Evolutionary conservation across 2,329 filamentous ascomycete genomes (phyloP), one percentile per base, ranked within the genome.

Genomic region (Fusarium proliferatum): DNA sequence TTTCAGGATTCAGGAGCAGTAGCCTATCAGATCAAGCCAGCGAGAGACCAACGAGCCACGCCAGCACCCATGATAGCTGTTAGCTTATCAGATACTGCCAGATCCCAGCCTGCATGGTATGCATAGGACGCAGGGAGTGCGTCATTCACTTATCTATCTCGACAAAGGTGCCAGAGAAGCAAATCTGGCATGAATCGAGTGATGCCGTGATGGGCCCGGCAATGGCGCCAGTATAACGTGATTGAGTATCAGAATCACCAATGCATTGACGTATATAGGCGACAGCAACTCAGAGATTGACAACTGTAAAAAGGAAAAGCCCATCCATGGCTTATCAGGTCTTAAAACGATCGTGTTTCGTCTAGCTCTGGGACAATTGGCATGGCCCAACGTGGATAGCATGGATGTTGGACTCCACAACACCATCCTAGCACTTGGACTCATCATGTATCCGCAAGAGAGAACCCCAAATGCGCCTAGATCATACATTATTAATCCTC

Each of bases 401-500:
- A 57, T 58, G 51, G 62, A 39, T 61, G 23, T 10, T 42, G 38
- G 48, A 64, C 69, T 73, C 72, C 72, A 74, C 56, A 73, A 73
- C 65, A 67, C 69, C 72, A 75, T 68, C 67, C 73, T 39, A 36
- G 67, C 53, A 36, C 61, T 66, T 73, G 64, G 46, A 75, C 72
- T 75, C 71, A 75, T 73, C 69, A 74, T 75, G 60, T 73, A 73
- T 72, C 55, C 63, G 64, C 53, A 59, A 41, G 43, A 71, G 57
- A 49, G 64, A 49, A 56, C 65, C 65, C 64, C 42, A 63, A 68
- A 68, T 61, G 56, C 48, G 61, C 33, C 43, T 51, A 57, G 45
- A 43, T 64, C 60, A 67, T 55, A 55, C 59, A 74, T 74, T 74
- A 74, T 74, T 74, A 74, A 74, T 74, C 72, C 68, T 61, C 34